A percentile compares a stretch with the other conserved stretches of the same genome.
These are phyloP conservation scores for Nothophoma quercina DNA, from an alignment of 2,329 filamentous ascomycete species.

Conservation along the genomic window DNA sequence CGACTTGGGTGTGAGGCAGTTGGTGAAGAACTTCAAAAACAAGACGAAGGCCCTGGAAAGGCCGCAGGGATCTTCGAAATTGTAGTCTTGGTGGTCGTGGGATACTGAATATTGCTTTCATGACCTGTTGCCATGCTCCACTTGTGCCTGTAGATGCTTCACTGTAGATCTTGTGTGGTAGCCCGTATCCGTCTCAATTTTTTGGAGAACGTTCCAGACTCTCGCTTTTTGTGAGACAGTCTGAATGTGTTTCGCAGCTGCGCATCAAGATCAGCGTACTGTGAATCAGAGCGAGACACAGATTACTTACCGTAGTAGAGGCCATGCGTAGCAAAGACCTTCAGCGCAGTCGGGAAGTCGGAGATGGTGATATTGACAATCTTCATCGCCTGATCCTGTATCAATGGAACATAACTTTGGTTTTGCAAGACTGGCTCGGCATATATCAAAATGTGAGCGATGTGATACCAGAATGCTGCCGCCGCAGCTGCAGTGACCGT, in stretches of 20 bases:
- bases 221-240: constrained; percentile 43
- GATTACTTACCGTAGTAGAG: constrained; percentile 41
- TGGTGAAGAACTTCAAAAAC: constrained; percentile 72
- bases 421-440: constrained; percentile 41
- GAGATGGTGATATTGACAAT: constrained; percentile 43
- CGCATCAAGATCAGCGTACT: not conserved
- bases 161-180: constrained; percentile 41
- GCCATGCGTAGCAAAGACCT: constrained; percentile 43
- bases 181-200: constrained; percentile 42
- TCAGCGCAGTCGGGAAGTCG: constrained; percentile 42
- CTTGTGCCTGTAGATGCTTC: constrained; percentile 36
- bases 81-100: constrained; percentile 27
- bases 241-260: constrained; percentile 47
- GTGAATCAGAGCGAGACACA: not conserved
- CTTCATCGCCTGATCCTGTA: constrained; percentile 42
- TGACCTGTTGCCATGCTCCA: constrained; percentile 23
- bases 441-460: constrained; percentile 42
- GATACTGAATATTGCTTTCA: not conserved
- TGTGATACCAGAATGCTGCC: constrained; percentile 45
- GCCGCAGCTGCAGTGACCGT: constrained; percentile 40
- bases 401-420: constrained; percentile 31
- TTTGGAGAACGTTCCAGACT: constrained; percentile 43
- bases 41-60: constrained; percentile 63
- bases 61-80: constrained; percentile 52
- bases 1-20: constrained; percentile 72